Conservation (phyloP, 768 basidiomycete species). For the Lactifluus volemus region DNA sequence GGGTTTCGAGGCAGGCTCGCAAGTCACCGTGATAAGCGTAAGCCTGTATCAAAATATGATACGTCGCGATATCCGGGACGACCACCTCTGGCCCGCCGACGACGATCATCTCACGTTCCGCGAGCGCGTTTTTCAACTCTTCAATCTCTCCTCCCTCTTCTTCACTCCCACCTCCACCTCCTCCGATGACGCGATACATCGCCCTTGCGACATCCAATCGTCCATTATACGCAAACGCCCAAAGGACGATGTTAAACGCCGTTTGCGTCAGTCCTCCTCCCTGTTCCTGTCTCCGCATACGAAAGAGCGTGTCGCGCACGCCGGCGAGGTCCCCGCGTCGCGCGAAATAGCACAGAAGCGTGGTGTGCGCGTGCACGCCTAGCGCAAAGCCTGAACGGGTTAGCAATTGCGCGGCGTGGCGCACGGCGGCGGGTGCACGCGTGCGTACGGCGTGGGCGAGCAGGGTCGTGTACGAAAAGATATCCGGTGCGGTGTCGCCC, state of each 20-base stretch:
- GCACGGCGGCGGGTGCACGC: constrained; percentile 33
- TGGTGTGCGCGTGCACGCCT: constrained; percentile 54
- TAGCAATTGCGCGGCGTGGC: constrained; percentile 47
- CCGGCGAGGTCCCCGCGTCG: constrained; percentile 38
- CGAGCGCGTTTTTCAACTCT: constrained; percentile 32
- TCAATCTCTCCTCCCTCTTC: constrained; percentile 27
- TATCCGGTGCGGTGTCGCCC: constrained; percentile 34
- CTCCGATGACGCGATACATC: constrained; percentile 43
- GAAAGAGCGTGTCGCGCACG: constrained; percentile 46
- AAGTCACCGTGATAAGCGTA: constrained; percentile 69
- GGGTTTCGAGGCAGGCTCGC: constrained; percentile 41
- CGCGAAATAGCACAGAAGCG: constrained; percentile 49
- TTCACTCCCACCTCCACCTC: constrained; percentile 24
- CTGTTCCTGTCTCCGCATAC: constrained; percentile 40
- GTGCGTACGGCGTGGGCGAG: constrained; percentile 55
- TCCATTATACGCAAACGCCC: constrained; percentile 50
- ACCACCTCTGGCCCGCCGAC: constrained; percentile 32
- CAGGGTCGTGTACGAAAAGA: constrained; percentile 61
- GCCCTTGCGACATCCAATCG: constrained; percentile 46
- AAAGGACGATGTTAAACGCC: constrained; percentile 61
- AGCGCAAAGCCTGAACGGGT: constrained; percentile 44
- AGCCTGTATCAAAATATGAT: constrained; percentile 56
- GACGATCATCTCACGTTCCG: constrained; percentile 36
- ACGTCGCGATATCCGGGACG: constrained; percentile 58
- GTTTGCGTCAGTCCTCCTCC: constrained; percentile 44